Base-by-base conservation (phyloP, 805 yeast species). In the Candida namnaoensis region DNA sequence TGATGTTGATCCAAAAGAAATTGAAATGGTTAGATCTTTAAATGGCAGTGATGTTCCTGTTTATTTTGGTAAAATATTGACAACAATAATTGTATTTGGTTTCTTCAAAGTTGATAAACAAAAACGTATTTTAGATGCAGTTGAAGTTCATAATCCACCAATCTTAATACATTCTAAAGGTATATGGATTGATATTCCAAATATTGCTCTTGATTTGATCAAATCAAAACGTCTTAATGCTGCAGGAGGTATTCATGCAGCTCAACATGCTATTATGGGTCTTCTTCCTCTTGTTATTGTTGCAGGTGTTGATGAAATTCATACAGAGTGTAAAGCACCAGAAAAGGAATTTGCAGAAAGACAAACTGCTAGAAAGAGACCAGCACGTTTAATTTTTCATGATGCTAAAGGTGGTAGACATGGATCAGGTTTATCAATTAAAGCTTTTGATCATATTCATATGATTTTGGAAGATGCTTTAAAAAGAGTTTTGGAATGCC, bases 231-330 rank as follows among this genome's bases (percentile, higher is more conserved):
- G 66, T 2, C 62, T 93, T 37, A 83, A 76, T 43, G 65, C 81
- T 2, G 91, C 98, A 0, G 99, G 86, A 5, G 95, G 93, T 0
- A 86, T 93, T n/a, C 99, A 93, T 64, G 97, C 95, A 2, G 95
- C 96, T 0, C 91, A 88, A 49, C 99, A 93, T 65, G 88, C 88
- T 0, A 64, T 93, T 1, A 80, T 93, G 73, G 80, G 85, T 38
- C 71, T 86, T 44, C 57, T 90, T 26, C 95, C 97, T 0, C 59
- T 81, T 26, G 80, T 76, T 44, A 78, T 88, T 5, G 77, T 79
- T 11, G 79, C 86, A 14, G 85, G 87, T 1, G 72, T 76, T 5
- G 83, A 80, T 48, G 99, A 93, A 51, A 71, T 93, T 12, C 76
- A 75, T 37, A 87, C 98, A 0, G 99, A 93, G 60, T 93, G 99